A percentile compares a stretch with the other conserved stretches of the same genome.
Evolutionary conservation across 148 eudicot species (phyloP).

Genomic region (Rhododendron griersonianum): DNA sequence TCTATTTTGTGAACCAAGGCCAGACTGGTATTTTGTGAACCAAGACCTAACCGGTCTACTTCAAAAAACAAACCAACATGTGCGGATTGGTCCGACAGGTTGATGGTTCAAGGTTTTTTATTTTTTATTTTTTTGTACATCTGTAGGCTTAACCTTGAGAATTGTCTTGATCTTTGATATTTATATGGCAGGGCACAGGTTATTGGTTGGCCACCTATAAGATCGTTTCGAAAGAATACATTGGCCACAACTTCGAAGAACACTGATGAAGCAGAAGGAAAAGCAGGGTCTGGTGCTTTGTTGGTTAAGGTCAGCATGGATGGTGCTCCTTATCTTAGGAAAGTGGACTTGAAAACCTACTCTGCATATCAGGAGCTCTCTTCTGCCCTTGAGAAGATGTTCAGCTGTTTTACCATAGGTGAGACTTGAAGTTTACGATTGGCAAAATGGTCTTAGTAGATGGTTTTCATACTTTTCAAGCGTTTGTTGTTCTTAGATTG

Average conservation of each 20-base stretch:
- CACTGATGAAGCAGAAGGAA: constrained; percentile 28
- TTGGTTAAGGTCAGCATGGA: constrained; percentile 83
- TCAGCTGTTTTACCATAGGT: constrained; percentile 64
- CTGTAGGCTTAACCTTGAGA: not conserved
- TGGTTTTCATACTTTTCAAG: not conserved
- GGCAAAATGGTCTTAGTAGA: not conserved
- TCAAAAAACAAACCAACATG: not conserved
- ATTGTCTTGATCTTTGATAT: constrained; percentile 4
- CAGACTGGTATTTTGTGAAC: not conserved
- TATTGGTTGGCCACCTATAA: constrained; percentile 65
- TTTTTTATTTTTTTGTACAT: not conserved
- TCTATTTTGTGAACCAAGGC: not conserved
- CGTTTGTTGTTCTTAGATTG: not conserved
- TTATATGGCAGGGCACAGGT: constrained; percentile 46
- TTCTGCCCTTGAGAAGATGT: constrained; percentile 62
- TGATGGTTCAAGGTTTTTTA: not conserved
- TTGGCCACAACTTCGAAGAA: constrained; percentile 34
- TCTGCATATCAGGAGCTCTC: constrained; percentile 48
- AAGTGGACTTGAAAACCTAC: constrained; percentile 56
- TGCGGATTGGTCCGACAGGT: not conserved
- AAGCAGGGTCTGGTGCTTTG: constrained; percentile 27
- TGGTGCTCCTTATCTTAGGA: constrained; percentile 72
- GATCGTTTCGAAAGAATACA: constrained; percentile 51
- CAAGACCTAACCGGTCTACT: not conserved
- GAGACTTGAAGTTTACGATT: constrained; percentile 3